phyloP scores from a whole-genome alignment of 1,139 yeast species.

The Yamadazyma membranifaciens region DNA sequence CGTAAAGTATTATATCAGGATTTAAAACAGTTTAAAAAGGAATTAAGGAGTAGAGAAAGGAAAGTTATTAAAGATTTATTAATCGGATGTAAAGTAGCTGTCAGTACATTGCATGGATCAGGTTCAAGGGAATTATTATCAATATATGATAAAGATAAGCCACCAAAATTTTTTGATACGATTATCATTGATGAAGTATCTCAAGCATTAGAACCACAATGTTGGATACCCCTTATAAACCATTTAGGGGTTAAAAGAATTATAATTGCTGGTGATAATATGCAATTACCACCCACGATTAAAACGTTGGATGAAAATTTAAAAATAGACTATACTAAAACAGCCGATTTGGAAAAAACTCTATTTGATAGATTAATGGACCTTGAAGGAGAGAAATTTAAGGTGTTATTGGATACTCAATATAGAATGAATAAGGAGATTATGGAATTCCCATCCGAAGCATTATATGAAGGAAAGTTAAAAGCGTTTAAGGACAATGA shows the following conservation, averaged over 20 bases:
- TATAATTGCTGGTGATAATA: constrained; percentile 82
- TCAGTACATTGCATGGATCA: constrained; percentile 86
- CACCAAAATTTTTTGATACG: constrained; percentile 61
- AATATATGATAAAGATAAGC: constrained; percentile 31
- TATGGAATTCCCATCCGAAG: constrained; percentile 74
- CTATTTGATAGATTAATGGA: constrained; percentile 75
- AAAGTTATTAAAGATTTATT: constrained; percentile 62
- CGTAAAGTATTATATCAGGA: constrained; percentile 67
- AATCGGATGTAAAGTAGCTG: constrained; percentile 62
- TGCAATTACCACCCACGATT: constrained; percentile 81
- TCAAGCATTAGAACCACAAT: constrained; percentile 90
- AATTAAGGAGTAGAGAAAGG: constrained; percentile 63
- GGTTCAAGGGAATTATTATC: constrained; percentile 66
- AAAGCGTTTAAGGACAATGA: constrained; percentile 63
- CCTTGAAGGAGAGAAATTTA: constrained; percentile 45
- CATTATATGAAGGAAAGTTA: constrained; percentile 62
- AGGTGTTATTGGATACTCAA: constrained; percentile 65
- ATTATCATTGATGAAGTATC: constrained; percentile 94
- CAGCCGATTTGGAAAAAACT: constrained; percentile 55
- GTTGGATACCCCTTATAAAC: constrained; percentile 89
- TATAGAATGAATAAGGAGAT: constrained; percentile 82
- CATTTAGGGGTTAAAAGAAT: constrained; percentile 60
- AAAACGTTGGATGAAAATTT: constrained; percentile 40
- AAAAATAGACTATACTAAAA: constrained; percentile 24
- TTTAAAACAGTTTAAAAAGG: constrained; percentile 66